Base-by-base conservation (phyloP, 2,329 filamentous ascomycete genomes). In the Clonostachys rhizophaga region DNA sequence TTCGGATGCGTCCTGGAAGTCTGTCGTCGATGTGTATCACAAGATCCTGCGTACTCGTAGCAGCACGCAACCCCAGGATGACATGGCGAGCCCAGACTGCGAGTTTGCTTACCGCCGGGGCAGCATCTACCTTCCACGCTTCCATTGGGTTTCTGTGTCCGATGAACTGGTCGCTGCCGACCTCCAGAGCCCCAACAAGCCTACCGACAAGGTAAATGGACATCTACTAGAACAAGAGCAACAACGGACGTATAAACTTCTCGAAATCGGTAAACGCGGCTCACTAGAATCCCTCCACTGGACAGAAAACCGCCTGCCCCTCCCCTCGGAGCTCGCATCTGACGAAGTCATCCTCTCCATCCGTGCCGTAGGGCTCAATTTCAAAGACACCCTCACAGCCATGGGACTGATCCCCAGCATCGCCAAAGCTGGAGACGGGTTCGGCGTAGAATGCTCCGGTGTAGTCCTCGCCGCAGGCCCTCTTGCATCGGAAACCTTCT, bases 401-500 rank as follows among this genome's bases (percentile, higher is more conserved):
- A 50, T 64, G n/a, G 67, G 66, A 3, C 3, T 30, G 24, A 51
- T 67, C 0, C 64, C 66, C 10, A 53, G 62, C 13, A 10, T 30
- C 24, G 16, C 40, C 6, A 20, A 14, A 14, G 40, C n/a, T 1
- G 17, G 11, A 50, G 30, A n/a, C 39, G 30, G 13, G 10, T 20
- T 95, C 1, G 54, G 55, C 11, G 30, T 42, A n/a, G 58, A 59
- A 13, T 52, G 43, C 14, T 43, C 51, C 4, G 58, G 58, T 36
- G 42, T 58, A 12, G 51, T 61, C 35, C 48, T 42, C 8, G 48
- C 42, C 11, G 36, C 46, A 3, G 57, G 58, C 6, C 12, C 33
- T 9, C 56, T 59, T 14, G 50, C 51, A 16, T 49, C 42, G 2
- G 33, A 47, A 33, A 30, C 24, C 9, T 20, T 55, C 7, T 45